Base-by-base conservation (phyloP, 2,329 filamentous ascomycete species). In the Ceratocystis alfenasii region DNA sequence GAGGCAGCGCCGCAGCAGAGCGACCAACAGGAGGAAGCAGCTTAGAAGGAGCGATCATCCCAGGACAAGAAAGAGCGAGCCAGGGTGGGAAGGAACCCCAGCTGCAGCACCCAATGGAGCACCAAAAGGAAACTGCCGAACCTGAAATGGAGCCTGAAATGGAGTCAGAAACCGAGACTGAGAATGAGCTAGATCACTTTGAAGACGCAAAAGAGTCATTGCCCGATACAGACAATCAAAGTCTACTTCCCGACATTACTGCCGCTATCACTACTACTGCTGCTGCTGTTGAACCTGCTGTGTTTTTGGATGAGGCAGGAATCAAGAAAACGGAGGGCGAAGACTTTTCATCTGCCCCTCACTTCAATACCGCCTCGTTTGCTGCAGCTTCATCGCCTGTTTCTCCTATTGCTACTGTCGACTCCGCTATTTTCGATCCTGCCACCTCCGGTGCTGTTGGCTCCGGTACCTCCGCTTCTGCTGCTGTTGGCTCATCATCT, bases 171-270 rank as follows among this genome's bases (percentile, higher is more conserved):
- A 53, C 33, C 8, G 62, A 63, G 41, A 53, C 22, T 57, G 63
- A 60, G 41, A 55, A 59, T 8, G 63, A 60, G 55, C 44, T 45
- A n/a, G 63, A 65, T 12, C 53, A 30, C 46, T 65, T 65, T 46
- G 63, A 65, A 50, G 63, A 65, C 36, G 63, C 63, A 22, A 65
- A 65, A 65, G 63, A 65, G 63, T 61, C 63, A 65, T 55, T 50
- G 62, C 55, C 55, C 22, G 55, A 59, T 59, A 59, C 28, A 20
- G 45, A 63, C 44, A 46, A 63, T 10, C 25, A 12, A 33, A 17
- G 36, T 2, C 36, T 4, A 5, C 36, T 15, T 41, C 12, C 36
- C 36, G 36, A 41, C 1, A 4, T 41, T 41, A 5, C 36, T 41
- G 36, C 36, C 36, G 36, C 36, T 41, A 12, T 12, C 8, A 41